These are phyloP conservation scores for Allantophomopsis cytisporea DNA, from an alignment of 2,329 filamentous ascomycete genomes.

Conservation along the genomic window DNA sequence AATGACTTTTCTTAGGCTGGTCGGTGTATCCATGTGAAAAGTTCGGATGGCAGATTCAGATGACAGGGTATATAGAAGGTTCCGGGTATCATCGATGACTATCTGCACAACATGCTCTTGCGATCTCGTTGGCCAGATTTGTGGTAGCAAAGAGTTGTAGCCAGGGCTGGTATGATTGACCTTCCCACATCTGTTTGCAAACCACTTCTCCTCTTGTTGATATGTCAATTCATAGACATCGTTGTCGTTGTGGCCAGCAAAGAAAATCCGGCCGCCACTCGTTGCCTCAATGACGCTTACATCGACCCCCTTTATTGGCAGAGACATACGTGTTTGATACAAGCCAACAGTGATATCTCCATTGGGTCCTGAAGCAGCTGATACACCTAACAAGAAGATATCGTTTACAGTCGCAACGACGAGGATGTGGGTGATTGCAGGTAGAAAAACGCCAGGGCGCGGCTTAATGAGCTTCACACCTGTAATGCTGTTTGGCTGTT, in stretches of 20 bases:
- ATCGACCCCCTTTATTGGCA: conserved; percentile 62
- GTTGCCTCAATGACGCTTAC: conserved; percentile 72
- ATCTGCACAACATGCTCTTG: conserved; percentile 64
- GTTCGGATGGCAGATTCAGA: conserved; percentile 79
- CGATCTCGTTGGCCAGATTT: conserved; percentile 34
- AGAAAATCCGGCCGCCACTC: conserved; percentile 83
- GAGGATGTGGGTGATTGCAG: conserved; percentile 73
- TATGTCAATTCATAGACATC: conserved; percentile 93
- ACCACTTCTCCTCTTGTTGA: conserved; percentile 96
- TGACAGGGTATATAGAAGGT: conserved; percentile 83
- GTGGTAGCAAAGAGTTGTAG: conserved; percentile 51
- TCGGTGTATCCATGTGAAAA: conserved; percentile 65
- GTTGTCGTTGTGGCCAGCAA: conserved; percentile 65
- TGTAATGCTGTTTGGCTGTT: conserved; percentile 76
- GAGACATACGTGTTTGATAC: conserved; percentile 79
- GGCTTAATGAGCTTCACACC: conserved; percentile 81
- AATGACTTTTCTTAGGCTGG: conserved; percentile 48
- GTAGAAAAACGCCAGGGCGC: conserved; percentile 75
- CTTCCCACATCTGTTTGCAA: conserved; percentile 75
- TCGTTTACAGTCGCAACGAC: conserved; percentile 80
- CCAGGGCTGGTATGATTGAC: conserved; percentile 75
- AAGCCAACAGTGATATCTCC: conserved; percentile 64
- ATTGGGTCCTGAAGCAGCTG: conserved; percentile 48
- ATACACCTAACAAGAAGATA: conserved; percentile 77
- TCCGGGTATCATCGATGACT: conserved; percentile 76